phyloP scores from a whole-genome alignment of 2,329 filamentous ascomycete species.

The Aspergillus tanneri region DNA sequence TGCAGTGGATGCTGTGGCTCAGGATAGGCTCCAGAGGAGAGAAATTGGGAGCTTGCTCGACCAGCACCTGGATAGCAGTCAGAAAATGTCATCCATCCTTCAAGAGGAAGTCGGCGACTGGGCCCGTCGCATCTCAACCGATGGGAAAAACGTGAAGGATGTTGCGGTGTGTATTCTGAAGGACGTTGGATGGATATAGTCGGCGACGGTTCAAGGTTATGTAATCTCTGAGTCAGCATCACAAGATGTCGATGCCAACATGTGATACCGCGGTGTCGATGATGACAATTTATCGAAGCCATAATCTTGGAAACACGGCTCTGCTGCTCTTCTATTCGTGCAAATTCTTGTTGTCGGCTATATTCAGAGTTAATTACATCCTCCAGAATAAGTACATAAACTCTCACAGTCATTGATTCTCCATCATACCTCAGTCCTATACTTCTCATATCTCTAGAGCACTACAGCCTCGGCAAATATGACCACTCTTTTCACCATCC shows the following conservation, averaged over 20 bases:
- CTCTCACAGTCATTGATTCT: not conserved
- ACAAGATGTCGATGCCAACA: not conserved
- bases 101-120: too few species aligned
- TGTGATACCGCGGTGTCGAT: not conserved
- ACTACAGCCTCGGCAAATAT: conserved; percentile 19
- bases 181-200: too few species aligned
- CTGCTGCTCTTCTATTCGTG: not conserved
- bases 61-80: too few species aligned
- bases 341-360: not conserved
- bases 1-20: too few species aligned
- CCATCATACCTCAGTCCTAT: not conserved
- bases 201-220: too few species aligned
- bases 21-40: too few species aligned
- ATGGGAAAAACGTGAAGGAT: too few species aligned
- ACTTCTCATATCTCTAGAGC: not conserved
- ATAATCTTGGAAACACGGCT: too few species aligned
- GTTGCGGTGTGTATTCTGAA: too few species aligned
- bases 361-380: not conserved
- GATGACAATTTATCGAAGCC: not conserved
- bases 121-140: too few species aligned
- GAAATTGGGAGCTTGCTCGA: too few species aligned
- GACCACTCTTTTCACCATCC: conserved; percentile 58
- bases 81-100: too few species aligned
- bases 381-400: not conserved
- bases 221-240: not conserved